phyloP scores from a whole-genome alignment of 768 basidiomycete genomes.

The Tricholoma bakamatsutake region DNA sequence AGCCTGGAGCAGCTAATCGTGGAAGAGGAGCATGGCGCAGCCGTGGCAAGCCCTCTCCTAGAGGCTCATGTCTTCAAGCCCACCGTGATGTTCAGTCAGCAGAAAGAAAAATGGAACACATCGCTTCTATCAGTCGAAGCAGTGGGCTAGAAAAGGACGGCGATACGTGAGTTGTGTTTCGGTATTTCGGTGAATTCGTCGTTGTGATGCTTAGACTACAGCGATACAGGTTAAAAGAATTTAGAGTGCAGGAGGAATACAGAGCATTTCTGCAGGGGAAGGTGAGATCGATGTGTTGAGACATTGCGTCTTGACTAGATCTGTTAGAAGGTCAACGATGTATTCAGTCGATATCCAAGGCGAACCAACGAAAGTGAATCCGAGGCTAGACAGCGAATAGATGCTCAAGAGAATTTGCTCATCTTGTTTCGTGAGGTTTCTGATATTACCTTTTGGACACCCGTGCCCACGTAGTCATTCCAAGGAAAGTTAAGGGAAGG shows the following conservation, averaged over 20 bases:
- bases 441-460: neutral
- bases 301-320: neutral
- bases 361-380: conserved; percentile 25
- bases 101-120: conserved; percentile 48
- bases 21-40: conserved; percentile 11
- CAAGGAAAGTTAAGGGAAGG: conserved; percentile 77
- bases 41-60: neutral
- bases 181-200: neutral
- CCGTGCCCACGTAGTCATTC: neutral
- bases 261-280: conserved; percentile 58
- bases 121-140: conserved; percentile 72
- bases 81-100: neutral
- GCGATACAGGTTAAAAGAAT: conserved; percentile 52
- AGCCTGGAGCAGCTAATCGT: neutral
- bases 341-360: conserved; percentile 35
- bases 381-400: conserved; percentile 34
- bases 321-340: conserved; percentile 38
- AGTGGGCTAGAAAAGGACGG: conserved; percentile 72
- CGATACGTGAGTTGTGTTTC: conserved; percentile 51
- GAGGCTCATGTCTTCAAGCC: neutral
- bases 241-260: conserved; percentile 60
- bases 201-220: conserved; percentile 26
- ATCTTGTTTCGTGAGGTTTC: conserved; percentile 62
- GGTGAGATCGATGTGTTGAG: conserved; percentile 30
- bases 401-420: conserved; percentile 61